Base-by-base conservation (phyloP, 768 basidiomycete species). In the Holtermanniella nyarrowii region DNA sequence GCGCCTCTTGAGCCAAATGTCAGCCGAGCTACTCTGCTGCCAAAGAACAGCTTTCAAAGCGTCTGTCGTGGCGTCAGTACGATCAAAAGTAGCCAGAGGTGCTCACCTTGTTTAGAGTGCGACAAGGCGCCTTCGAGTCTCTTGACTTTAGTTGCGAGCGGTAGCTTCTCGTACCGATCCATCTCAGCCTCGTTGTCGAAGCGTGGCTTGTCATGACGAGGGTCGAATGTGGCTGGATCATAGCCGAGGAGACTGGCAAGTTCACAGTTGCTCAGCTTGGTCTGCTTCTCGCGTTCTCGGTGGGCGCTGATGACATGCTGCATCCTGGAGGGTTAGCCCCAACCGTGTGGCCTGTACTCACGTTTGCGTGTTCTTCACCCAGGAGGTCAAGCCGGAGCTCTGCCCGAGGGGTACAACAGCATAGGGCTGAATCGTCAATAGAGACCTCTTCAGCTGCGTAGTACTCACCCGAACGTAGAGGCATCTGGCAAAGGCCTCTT, bases 321-420 rank as follows among this genome's bases (percentile, higher is more conserved):
- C 13, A 68, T 41, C 23, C 66, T 68, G 42, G n/a, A 3, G 4
- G 27, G n/a, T 22, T 40, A 42, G 12, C 27, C 10, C 25, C 7
- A 23, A 47, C 22, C 16, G 23, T 23, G 10, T 22, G 13, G 26
- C 7, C n/a, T 2, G 41, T 37, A 55, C 66, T 50, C 27, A 63
- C 57, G 66, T 68, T 43, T 65, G 63, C 1, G 70, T 71, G 44
- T 71, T 68, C 3, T 58, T 42, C 1, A 71, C 64, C 70, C 70
- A 71, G 50, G 56, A 58, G 5, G 66, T 26, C 16, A 71, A 48
- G 1, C 68, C 70, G 0, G 65, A 63, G 26, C 60, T 58, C 5
- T 63, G 66, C 10, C 62, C 60, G 1, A 71, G 54, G 3, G 70
- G 70, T 16, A 67, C 58, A 14, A 68, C 70, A 46, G 59, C 55